Evolutionary conservation across 2,329 filamentous ascomycete species (phyloP), one percentile per base, ranked within the genome.

Genomic region (Thielaviopsis punctulata): DNA sequence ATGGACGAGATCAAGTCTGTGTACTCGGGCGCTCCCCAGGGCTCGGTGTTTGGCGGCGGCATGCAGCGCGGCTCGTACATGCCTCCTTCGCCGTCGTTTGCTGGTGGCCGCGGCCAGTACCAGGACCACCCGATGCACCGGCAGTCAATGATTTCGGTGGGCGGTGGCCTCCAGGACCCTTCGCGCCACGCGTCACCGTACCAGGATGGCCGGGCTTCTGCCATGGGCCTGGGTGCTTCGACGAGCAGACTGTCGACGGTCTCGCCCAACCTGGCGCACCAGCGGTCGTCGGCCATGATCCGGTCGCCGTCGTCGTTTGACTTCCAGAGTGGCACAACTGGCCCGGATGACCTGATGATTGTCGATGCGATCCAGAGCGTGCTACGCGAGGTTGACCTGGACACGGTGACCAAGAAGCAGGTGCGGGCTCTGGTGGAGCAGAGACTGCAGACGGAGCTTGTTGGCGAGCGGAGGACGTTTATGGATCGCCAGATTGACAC

Each of bases 401-500:
- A 98, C 64, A 90, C 77, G n/a, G 86, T 96, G 47, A 98, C 92
- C 6, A 98, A 96, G 80, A 98, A 98, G 71, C 90, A 96, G 69
- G 83, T 92, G 53, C 77, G 86, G 49, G 89, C 86, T 3, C 75
- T 96, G 45, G 88, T 95, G 12, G 92, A 98, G 69, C 88, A 95
- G 70, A 79, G 89, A 61, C 69, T 98, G 56, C 90, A 95, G 69
- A 90, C 85, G 4, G 88, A 95, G 64, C 73, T 96, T 54, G 73
- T 77, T 0, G 89, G 88, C 21, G 89, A 95, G 66, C 82, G 87
- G 65, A 80, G 84, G 64, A 80, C 81, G 15, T 96, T 94, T 69
- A 79, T 96, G 70, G 90, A 95, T 68, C 76, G 82, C 59, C 85
- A 89, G 69, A 96, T 98, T 66, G 92, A 98, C 68, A 77, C 79